Conservation (phyloP, 2,329 filamentous ascomycete species). For the Sclerotinia spermophila region DNA sequence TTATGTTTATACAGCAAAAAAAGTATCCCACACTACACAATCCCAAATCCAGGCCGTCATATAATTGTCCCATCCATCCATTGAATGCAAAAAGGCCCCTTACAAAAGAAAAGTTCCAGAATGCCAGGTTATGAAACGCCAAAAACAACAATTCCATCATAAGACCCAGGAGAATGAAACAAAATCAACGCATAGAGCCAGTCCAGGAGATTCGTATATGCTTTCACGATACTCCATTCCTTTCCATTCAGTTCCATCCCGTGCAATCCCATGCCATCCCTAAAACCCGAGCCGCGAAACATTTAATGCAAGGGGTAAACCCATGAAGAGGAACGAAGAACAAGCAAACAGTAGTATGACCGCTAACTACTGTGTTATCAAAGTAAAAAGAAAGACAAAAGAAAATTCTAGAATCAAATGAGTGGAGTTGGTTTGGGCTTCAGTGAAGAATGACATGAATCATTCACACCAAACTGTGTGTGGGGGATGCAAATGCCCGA, state of each 20-base stretch:
- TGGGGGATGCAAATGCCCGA: not conserved
- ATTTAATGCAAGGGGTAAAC: not conserved
- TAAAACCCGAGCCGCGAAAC: conserved; percentile 9
- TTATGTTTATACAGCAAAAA: not conserved
- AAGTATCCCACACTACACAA: not conserved
- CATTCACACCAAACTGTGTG: not conserved
- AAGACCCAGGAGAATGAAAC: not conserved
- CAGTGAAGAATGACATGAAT: not conserved
- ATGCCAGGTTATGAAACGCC: conserved; percentile 8
- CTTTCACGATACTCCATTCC: not conserved
- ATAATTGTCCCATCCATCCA: conserved; percentile 1
- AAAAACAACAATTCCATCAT: not conserved
- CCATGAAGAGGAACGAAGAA: not conserved
- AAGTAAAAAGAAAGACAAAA: not conserved
- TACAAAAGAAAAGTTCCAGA: not conserved
- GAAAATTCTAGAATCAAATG: not conserved
- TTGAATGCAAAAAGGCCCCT: not conserved
- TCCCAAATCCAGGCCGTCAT: conserved; percentile 12
- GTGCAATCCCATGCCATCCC: conserved; percentile 7
- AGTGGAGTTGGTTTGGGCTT: conserved; percentile 3
- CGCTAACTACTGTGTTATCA: not conserved
- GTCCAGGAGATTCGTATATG: conserved; percentile 8
- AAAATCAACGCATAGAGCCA: conserved; percentile 7
- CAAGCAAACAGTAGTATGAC: not conserved
- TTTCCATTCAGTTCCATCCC: not conserved